Conservation (phyloP, 2,329 filamentous ascomycete species). For the Monilinia laxa region DNA sequence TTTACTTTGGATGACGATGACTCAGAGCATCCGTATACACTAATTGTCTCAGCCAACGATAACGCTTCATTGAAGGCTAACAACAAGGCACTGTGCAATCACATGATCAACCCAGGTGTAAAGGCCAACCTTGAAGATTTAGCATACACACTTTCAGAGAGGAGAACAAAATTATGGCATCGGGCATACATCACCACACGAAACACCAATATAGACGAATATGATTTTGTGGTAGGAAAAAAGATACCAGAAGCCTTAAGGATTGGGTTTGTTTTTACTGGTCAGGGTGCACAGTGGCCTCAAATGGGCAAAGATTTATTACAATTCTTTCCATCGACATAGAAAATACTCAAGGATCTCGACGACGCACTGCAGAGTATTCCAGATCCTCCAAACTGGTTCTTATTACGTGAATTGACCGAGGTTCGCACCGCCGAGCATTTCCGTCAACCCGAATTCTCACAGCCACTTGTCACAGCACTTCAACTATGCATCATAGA, state of each 20-base stretch:
- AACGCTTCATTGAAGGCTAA: conserved; percentile 14
- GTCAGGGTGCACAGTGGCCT: conserved; percentile 34
- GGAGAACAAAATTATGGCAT: conserved; percentile 28
- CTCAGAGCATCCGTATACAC: not conserved
- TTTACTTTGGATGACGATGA: conserved; percentile 7
- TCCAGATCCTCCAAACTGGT: not conserved
- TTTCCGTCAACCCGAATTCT: not conserved
- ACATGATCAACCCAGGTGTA: conserved; percentile 21
- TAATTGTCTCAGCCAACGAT: conserved; percentile 23
- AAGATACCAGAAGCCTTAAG: not conserved
- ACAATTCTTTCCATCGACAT: conserved; percentile 3
- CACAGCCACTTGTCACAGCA: not conserved
- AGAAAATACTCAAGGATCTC: not conserved
- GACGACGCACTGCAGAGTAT: not conserved
- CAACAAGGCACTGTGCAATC: conserved; percentile 13
- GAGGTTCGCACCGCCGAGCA: not conserved
- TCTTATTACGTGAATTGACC: not conserved
- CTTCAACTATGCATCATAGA: not conserved
- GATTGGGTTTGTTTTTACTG: conserved; percentile 30
- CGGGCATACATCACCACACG: not conserved
- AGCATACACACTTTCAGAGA: conserved; percentile 34
- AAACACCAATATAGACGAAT: not conserved
- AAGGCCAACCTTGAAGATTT: conserved; percentile 21
- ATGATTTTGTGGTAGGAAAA: not conserved
- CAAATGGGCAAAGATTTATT: conserved; percentile 31